phyloP scores from a whole-genome alignment of 73 alveolate genomes.

The Paramecium bursaria region DNA sequence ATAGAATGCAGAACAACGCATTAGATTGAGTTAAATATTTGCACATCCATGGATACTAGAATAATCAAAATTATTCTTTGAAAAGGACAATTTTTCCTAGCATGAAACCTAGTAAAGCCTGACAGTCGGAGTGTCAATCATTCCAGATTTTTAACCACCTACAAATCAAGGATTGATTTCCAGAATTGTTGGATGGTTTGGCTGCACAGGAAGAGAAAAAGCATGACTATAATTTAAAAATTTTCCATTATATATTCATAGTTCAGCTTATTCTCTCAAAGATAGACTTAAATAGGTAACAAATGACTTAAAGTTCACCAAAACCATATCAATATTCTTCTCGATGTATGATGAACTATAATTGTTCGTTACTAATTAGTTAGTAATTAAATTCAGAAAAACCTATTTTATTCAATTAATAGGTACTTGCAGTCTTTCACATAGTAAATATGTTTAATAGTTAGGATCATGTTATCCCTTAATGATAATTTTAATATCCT shows the following conservation, averaged over 20 bases:
- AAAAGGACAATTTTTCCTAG: no score
- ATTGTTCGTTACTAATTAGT: slow-evolving; percentile 24
- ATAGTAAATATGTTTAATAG: slow-evolving; percentile 15
- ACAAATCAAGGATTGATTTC: background rate
- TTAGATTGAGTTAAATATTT: no score
- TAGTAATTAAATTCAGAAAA: slow-evolving; percentile 23
- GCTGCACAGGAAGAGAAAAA: background rate
- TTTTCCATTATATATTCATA: background rate
- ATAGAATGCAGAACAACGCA: no score
- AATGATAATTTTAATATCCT: slow-evolving; percentile 27
- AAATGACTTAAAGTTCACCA: slow-evolving; percentile 25
- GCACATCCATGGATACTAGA: no score
- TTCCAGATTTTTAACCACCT: no score
- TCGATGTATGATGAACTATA: slow-evolving; percentile 2
- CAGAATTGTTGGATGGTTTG: background rate
- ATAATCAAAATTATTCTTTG: no score
- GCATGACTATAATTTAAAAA: background rate
- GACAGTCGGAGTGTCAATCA: no score
- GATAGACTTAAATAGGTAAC: slow-evolving; percentile 13
- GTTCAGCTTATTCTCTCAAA: background rate
- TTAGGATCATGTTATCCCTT: slow-evolving; percentile 47
- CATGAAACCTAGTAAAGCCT: no score
- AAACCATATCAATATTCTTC: slow-evolving; percentile 27
- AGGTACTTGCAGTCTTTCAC: slow-evolving; percentile 37
- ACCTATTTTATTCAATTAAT: slow-evolving; percentile 39